phyloP scores from a whole-genome alignment of 441 rosid genomes.

The Mallotus repandus region DNA sequence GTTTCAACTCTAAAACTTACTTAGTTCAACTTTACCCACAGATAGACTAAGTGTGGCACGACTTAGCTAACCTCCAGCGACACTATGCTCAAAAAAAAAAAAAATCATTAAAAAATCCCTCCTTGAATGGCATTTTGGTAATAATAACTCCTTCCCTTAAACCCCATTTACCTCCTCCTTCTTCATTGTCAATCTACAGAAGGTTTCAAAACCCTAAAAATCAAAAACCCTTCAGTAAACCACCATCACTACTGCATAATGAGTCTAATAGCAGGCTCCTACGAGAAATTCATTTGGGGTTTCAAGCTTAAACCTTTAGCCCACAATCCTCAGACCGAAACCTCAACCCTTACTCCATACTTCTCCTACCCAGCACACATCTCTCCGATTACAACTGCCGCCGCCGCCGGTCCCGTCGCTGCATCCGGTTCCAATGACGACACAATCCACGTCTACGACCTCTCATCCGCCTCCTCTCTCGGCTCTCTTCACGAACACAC shows the following conservation, averaged over 20 bases:
- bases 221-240: not conserved
- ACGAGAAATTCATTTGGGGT: slow-evolving; percentile 87
- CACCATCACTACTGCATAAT: slow-evolving; percentile 21
- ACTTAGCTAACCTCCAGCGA: too few species aligned
- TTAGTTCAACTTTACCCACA: too few species aligned
- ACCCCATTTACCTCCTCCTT: not conserved
- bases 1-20: too few species aligned
- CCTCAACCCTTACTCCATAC: slow-evolving; percentile 58
- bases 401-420: slow-evolving; percentile 73
- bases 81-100: too few species aligned
- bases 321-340: slow-evolving; percentile 32
- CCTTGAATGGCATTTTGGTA: not conserved
- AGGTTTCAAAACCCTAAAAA: not conserved
- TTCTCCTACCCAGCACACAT: slow-evolving; percentile 86
- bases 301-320: slow-evolving; percentile 69
- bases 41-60: too few species aligned
- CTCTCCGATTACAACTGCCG: slow-evolving; percentile 67
- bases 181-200: not conserved
- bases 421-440: slow-evolving; percentile 85
- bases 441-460: slow-evolving; percentile 80
- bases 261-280: slow-evolving; percentile 84
- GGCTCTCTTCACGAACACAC: slow-evolving; percentile 70
- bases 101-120: not conserved
- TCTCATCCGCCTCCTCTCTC: slow-evolving; percentile 74
- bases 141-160: not conserved